Evolutionary conservation across 1,284 basidiomycete genomes (phyloP), one percentile per base, ranked within the genome.

Genomic region (Neotropicomus parvogracilis): DNA sequence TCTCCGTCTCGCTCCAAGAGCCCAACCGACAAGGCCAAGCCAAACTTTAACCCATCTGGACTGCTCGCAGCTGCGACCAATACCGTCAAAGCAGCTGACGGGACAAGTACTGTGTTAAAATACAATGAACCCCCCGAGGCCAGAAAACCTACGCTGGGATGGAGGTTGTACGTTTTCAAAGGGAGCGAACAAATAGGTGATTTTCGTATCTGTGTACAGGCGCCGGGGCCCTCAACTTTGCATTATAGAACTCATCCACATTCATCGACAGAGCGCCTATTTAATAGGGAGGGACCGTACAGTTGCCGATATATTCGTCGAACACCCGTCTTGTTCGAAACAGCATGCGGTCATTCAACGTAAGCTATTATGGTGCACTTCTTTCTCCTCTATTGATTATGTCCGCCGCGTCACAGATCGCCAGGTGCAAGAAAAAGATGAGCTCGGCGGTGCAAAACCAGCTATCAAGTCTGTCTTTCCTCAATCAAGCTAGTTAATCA

Each of bases 101-200:
- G 88, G 10, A 83, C 81, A 46, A 92, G 85, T 48, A 91, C 95
- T 1, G 82, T 95, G 33, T 74, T 99, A 52, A 99, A 99, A 68
- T 99, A 99, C 66, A 95, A 98, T 59, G 97, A 99, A 68, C 97
- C 97, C 11, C 93, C 95, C 2, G 97, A 99, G 74, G 97, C 97
- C 20, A 76, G 95, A 55, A 97, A 95, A 63, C 95, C 97, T 4
- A 71, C 78, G 3, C 70, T 88, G 32, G 88, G 88, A 19, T 99
- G 97, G 97, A 77, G 97, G 61, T 63, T 99, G 53, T 99, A 98
- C 65, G 94, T 97, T 33, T 99, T 98, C 78, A 97, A 97, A 68
- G 94, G 90, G 19, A 81, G 80, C 44, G 91, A 97, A 58, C 91
- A 97, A 76, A 76, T 88, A 45, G 94, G 95, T 95, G 69, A 88